Base-by-base conservation (phyloP, 805 yeast species). In the Ogataea pilisensis region DNA sequence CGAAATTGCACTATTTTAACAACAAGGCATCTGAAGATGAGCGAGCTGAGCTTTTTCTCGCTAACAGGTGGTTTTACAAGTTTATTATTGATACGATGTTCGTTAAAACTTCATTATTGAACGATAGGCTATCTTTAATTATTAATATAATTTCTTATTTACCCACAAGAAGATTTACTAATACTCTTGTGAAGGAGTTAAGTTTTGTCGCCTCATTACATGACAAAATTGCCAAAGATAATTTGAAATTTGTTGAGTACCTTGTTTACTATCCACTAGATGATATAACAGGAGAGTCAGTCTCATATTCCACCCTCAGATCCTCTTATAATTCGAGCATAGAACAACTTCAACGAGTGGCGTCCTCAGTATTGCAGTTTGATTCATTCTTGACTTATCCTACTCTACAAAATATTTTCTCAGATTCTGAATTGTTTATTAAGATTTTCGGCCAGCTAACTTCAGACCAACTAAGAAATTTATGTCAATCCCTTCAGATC, bases 181-280 rank as follows among this genome's bases (percentile, higher is more conserved):
- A 58, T 38, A 44, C 63, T 0, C 27, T 71, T 3, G 24, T 70
- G 24, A 54, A 55, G 13, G 59, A 61, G 17, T 14, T 44, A 18
- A 53, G 55, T 35, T 50, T 65, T 19, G n/a, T 53, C 6, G 47
- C 60, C 2, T 31, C 24, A 7, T 17, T 41, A 3, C n/a, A 30
- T 5, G 17, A 5, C 33, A 42, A 13, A 28, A 31, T 16, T 16
- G 17, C 29, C 2, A 22, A 28, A 8, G 21, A 25, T 21, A 29
- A 30, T n/a, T 22, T 35, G 30, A 44, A 32, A 2, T 31, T 53
- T 1, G 39, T 65, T 5, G 45, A 48, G 8, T 56, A 60, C 34
- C 63, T 54, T 29, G 29, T 64, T 4, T 42, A 58, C 31, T 70
- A 63, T 45, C 76, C 76, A 3, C 50, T 73, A 14, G 64, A 72